phyloP scores from a whole-genome alignment of 2,329 filamentous ascomycete species.

The Ophiocordyceps australis region DNA sequence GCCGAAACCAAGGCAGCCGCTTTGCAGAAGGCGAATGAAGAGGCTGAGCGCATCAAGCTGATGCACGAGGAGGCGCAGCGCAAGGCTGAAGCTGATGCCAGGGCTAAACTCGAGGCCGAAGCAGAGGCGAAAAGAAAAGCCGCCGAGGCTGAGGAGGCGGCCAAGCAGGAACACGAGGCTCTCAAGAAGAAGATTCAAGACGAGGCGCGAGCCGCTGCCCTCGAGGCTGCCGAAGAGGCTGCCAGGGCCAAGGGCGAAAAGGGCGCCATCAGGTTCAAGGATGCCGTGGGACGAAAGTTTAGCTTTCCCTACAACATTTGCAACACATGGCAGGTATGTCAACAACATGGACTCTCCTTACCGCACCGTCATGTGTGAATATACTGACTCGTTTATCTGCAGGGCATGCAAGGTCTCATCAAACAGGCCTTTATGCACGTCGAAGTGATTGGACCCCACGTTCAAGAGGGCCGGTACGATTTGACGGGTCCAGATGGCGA shows the following conservation, averaged over 20 bases:
- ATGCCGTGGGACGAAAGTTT: constrained; percentile 80
- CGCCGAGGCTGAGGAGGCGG: constrained; percentile 22
- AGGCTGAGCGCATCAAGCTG: constrained; percentile 18
- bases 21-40: constrained; percentile 21
- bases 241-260: constrained; percentile 39
- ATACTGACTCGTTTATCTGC: constrained; percentile 3
- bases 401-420: constrained; percentile 79
- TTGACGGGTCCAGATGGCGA: constrained; percentile 62
- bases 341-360: too few species aligned
- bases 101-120: constrained; percentile 19
- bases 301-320: constrained; percentile 81
- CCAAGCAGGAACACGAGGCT: constrained; percentile 41
- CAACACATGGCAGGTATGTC: constrained; percentile 61
- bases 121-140: constrained; percentile 20
- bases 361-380: neutral
- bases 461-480: constrained; percentile 65
- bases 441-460: constrained; percentile 56
- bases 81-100: constrained; percentile 19
- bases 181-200: constrained; percentile 37
- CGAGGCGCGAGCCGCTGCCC: constrained; percentile 31
- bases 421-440: constrained; percentile 71
- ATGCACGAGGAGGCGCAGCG: constrained; percentile 18
- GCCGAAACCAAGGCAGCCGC: constrained; percentile 23
- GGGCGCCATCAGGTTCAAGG: constrained; percentile 73
- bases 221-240: constrained; percentile 26